Conservation (phyloP, 352 stramenopile species). For the Thalassiosira sp. region DNA sequence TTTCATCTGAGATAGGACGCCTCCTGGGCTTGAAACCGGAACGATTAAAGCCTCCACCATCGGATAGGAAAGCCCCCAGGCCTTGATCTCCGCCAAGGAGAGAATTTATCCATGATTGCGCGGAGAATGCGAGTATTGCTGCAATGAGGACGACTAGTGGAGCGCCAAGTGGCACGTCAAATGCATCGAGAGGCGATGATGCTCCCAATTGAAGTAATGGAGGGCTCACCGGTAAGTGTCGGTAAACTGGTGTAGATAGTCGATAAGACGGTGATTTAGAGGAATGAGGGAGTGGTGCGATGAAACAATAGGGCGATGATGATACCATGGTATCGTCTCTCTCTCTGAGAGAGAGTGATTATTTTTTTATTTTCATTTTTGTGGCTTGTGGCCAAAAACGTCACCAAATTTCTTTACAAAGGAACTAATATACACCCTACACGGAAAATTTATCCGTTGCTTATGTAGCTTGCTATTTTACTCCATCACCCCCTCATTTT, state of each 20-base stretch:
- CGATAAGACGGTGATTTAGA: neutral
- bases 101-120: conserved; percentile 71
- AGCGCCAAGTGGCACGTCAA: conserved; percentile 5
- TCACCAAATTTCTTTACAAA: too few species aligned
- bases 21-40: conserved; percentile 48
- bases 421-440: conserved; percentile 8
- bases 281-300: neutral
- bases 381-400: too few species aligned
- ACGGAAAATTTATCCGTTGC: conserved; percentile 13
- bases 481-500: neutral
- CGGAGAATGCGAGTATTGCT: conserved; percentile 50
- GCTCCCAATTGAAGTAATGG: neutral
- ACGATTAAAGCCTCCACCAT: conserved; percentile 62
- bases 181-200: conserved; percentile 2
- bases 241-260: neutral
- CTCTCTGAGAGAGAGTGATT: too few species aligned
- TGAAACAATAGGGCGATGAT: neutral
- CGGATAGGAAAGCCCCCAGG: conserved; percentile 68
- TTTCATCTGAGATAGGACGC: conserved; percentile 1
- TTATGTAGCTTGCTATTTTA: neutral
- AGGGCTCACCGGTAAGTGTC: neutral
- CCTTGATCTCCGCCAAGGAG: conserved; percentile 68
- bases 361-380: too few species aligned
- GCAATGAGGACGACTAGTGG: conserved; percentile 44
- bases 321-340: neutral